A percentile compares a stretch with the other conserved stretches of the same genome.
phyloP scores from a whole-genome alignment of 139 green algal genomes.

The Chlamydomonas incerta region DNA sequence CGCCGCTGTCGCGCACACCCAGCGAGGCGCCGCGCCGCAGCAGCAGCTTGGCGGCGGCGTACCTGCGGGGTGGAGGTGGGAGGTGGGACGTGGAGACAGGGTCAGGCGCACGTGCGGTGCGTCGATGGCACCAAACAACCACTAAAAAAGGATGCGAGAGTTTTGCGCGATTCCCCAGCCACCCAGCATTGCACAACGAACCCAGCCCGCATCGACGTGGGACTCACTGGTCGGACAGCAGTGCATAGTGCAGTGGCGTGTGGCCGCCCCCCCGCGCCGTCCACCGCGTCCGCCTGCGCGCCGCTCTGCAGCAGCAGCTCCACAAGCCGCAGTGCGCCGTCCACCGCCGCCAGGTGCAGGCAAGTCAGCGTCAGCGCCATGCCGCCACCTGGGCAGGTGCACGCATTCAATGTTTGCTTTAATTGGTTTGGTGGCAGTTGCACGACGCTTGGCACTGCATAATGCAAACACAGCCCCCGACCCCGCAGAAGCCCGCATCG shows the following conservation, averaged over 20 bases:
- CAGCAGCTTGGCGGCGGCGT: constrained; percentile 58
- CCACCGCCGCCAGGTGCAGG: constrained; percentile 43
- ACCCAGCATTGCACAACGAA: no score
- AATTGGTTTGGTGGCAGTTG: no score
- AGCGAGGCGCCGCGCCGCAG: constrained; percentile 44
- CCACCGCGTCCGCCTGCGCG: constrained; percentile 47
- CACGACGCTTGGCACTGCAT: no score
- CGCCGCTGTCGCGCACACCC: constrained; percentile 31
- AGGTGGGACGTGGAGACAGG: no score
- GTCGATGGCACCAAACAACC: neutral
- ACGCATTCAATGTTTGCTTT: no score
- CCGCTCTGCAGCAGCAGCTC: constrained; percentile 64
- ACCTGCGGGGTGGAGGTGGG: neutral
- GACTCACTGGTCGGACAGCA: constrained; percentile 50
- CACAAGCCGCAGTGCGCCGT: constrained; percentile 15
- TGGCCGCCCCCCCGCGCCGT: constrained; percentile 54
- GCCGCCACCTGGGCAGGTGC: no score
- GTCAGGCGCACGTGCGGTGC: no score
- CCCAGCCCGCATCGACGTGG: no score
- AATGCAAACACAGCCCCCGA: no score
- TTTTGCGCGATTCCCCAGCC: no score
- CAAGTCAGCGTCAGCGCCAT: constrained; percentile 36
- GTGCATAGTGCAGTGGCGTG: constrained; percentile 64
- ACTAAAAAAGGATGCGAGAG: no score
- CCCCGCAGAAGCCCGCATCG: no score